These are phyloP conservation scores for Samsoniella hepiali DNA, from an alignment of 2,329 filamentous ascomycete species.

Conservation along the genomic window DNA sequence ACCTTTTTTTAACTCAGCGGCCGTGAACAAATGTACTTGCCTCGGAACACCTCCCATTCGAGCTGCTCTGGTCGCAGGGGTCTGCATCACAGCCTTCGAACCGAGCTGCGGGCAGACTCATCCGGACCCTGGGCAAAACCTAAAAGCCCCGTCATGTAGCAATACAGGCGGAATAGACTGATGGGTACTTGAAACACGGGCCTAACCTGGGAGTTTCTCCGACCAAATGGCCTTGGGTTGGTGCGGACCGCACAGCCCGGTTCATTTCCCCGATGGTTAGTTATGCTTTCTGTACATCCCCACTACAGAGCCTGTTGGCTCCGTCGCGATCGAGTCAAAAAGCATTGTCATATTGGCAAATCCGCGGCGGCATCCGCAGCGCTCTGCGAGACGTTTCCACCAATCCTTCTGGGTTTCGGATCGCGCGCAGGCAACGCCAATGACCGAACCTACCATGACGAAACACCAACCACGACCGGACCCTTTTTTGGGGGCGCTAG, in stretches of 20 bases:
- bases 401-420: neutral
- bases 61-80: neutral
- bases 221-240: neutral
- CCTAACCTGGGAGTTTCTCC: neutral
- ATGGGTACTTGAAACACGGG: neutral
- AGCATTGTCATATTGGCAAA: neutral
- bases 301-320: neutral
- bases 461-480: neutral
- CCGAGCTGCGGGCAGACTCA: conserved; percentile 6
- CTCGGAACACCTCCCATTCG: neutral
- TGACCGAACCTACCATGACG: neutral
- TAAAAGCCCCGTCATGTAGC: neutral
- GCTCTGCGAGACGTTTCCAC: neutral
- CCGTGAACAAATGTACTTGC: neutral
- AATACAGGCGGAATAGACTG: neutral
- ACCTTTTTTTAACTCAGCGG: neutral
- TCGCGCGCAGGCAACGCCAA: neutral
- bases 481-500: conserved; percentile 13
- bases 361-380: neutral
- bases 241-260: neutral
- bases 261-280: neutral
- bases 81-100: neutral
- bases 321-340: neutral
- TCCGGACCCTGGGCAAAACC: neutral
- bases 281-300: neutral